Conservation (phyloP, 1,284 basidiomycete species). For the Albatrellus sp. region DNA sequence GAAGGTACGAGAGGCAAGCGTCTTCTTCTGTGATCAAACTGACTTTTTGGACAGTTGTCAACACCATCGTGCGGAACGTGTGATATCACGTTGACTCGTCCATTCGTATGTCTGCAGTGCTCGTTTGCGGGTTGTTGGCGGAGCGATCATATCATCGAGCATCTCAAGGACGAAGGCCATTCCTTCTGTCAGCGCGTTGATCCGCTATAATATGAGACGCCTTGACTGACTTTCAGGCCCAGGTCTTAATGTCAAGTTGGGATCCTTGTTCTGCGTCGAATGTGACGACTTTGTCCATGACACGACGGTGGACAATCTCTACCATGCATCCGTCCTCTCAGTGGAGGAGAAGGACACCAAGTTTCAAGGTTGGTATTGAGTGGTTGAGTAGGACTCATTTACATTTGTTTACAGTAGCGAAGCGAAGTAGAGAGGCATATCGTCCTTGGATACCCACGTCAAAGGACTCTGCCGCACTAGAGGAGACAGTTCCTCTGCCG, state of each 20-base stretch:
- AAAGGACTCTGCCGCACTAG: slow-evolving; percentile 25
- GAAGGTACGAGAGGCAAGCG: slow-evolving; percentile 20
- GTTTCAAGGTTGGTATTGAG: slow-evolving; percentile 26
- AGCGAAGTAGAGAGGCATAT: slow-evolving; percentile 29
- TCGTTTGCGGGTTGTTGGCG: slow-evolving; percentile 64
- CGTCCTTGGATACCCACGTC: slow-evolving; percentile 28
- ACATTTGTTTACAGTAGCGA: slow-evolving; percentile 20
- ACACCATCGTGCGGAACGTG: slow-evolving; percentile 59
- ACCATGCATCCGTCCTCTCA: slow-evolving; percentile 24
- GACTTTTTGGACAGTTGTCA: slow-evolving; percentile 17
- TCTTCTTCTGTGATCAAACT: not conserved
- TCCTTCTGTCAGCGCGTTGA: slow-evolving; percentile 47
- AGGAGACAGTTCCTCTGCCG: slow-evolving; percentile 27
- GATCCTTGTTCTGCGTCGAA: slow-evolving; percentile 41
- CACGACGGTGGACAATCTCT: slow-evolving; percentile 26
- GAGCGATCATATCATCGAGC: slow-evolving; percentile 39
- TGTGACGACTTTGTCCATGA: slow-evolving; percentile 52
- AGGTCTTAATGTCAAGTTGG: slow-evolving; percentile 49
- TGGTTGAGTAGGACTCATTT: not conserved
- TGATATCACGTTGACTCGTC: slow-evolving; percentile 43
- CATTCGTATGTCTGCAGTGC: slow-evolving; percentile 75
- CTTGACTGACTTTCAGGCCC: slow-evolving; percentile 4
- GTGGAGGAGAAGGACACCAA: slow-evolving; percentile 39
- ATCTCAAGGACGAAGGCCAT: slow-evolving; percentile 47
- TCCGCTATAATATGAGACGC: not conserved